Evolutionary conservation across 2,329 filamentous ascomycete genomes (phyloP).

Genomic region (Cladosporium velox): DNA sequence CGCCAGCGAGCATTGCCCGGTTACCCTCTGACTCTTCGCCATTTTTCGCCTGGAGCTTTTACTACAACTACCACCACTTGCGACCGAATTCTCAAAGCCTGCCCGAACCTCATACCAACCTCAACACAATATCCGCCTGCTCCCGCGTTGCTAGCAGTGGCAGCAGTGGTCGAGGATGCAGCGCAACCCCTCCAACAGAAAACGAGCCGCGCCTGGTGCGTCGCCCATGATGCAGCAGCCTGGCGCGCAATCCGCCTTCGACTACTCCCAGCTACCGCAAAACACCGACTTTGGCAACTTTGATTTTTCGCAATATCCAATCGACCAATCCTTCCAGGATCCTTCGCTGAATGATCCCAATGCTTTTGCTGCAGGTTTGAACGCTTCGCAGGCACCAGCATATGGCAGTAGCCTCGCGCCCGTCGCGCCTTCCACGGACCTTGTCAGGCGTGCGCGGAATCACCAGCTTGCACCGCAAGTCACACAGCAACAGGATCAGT

Average conservation of each 20-base stretch:
- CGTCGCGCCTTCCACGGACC: slow-evolving; percentile 42
- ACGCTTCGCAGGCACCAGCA: slow-evolving; percentile 30
- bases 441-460: slow-evolving; percentile 50
- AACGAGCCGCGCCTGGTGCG: slow-evolving; percentile 72
- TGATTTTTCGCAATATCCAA: slow-evolving; percentile 33
- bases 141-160: slow-evolving; percentile 1
- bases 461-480: slow-evolving; percentile 46
- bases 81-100: background rate
- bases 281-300: slow-evolving; percentile 40
- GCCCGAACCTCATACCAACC: background rate
- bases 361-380: slow-evolving; percentile 33
- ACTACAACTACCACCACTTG: background rate
- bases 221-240: slow-evolving; percentile 63
- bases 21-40: background rate
- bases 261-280: slow-evolving; percentile 51
- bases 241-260: slow-evolving; percentile 33
- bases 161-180: slow-evolving; percentile 12
- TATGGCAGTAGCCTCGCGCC: slow-evolving; percentile 27
- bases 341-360: slow-evolving; percentile 41
- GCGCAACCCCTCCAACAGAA: slow-evolving; percentile 48
- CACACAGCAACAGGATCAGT: slow-evolving; percentile 39
- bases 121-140: background rate
- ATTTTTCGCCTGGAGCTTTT: background rate
- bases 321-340: slow-evolving; percentile 40
- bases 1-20: slow-evolving; percentile 5